Evolutionary conservation across 2,329 filamentous ascomycete genomes (phyloP).

Genomic region (Verticillium dahliae): DNA sequence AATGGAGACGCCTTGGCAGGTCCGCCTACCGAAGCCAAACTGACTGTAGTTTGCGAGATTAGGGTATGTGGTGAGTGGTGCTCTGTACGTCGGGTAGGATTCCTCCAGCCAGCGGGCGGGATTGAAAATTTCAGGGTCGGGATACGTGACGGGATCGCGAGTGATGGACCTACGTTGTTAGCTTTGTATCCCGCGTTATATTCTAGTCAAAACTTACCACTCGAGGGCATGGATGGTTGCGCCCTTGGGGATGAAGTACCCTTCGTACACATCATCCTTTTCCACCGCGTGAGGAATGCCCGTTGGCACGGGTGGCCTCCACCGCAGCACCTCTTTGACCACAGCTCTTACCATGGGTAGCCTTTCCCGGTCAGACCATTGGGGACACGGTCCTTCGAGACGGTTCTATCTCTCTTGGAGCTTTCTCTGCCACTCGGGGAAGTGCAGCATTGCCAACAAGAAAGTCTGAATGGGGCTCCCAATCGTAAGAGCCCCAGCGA

Average conservation of each 20-base stretch:
- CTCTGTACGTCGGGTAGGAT: conserved; percentile 30
- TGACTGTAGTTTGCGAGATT: conserved; percentile 33
- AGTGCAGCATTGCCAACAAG: conserved; percentile 20
- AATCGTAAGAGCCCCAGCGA: conserved; percentile 36
- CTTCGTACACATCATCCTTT: conserved; percentile 44
- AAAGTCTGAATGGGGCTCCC: conserved; percentile 33
- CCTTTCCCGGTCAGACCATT: conserved; percentile 28
- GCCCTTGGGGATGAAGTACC: conserved; percentile 44
- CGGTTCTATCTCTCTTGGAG: conserved; percentile 32
- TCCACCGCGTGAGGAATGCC: conserved; percentile 47
- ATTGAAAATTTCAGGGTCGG: conserved; percentile 38
- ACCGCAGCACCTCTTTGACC: conserved; percentile 40
- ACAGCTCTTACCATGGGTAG: conserved; percentile 31
- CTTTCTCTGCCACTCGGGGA: conserved; percentile 25
- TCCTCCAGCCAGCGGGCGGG: conserved; percentile 41
- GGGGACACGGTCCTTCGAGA: conserved; percentile 33
- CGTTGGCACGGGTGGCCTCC: conserved; percentile 47
- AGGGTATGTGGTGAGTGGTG: conserved; percentile 29
- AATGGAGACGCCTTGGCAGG: conserved; percentile 35
- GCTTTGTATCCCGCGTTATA: neutral
- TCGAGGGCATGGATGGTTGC: conserved; percentile 40
- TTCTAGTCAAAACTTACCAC: conserved; percentile 2
- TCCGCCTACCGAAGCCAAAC: conserved; percentile 49
- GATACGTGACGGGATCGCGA: conserved; percentile 35
- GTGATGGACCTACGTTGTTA: neutral